Base-by-base conservation (phyloP, 352 stramenopile species). In the Globisporangium alternatum region DNA sequence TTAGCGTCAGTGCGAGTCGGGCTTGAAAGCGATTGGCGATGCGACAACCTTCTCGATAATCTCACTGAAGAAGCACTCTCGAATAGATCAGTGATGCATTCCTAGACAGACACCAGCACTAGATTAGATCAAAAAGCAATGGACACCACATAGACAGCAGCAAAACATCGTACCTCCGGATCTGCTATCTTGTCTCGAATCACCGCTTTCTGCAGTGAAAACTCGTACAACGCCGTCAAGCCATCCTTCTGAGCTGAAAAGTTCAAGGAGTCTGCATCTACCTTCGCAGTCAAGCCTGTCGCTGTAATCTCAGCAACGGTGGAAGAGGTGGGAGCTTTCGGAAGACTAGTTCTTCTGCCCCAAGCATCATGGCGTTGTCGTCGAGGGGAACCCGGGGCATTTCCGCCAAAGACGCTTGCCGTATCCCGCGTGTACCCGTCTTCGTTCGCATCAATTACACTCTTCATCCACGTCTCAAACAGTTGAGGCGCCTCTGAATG, bases 401-500 rank as follows among this genome's bases (percentile, higher is more conserved):
- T 62, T 51, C 57, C 44, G 1, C 49, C 45, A 25, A 70, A 65
- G 41, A 37, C 64, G 5, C 35, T 31, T 5, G 52, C 28, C 15
- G 39, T 52, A 17, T 71, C 68, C 3, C 68, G 68, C n/a, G 52
- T 33, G 22, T 62, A 59, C 2, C 52, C 60, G 21, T 63, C 62
- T 28, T 71, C 68, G 19, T 28, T 62, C 15, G 56, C 33, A 35
- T 74, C 68, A 19, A 71, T 19, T 9, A 62, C 60, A 49, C 52
- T 69, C 66, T 83, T 84, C 73, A 88, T 77, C 78, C 75, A 86
- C 22, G 66, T 66, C 56, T 88, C 78, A 48, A 88, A 81, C 41
- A 83, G 59, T 28, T 81, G 71, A 17, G 74, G 67, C 1, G 67
- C 65, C 39, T 84, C 77, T 0, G 75, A 82, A 35, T 78, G 76